Evolutionary conservation across 2,329 filamentous ascomycete genomes (phyloP).

Genomic region (Mycosphaerella arachidis): DNA sequence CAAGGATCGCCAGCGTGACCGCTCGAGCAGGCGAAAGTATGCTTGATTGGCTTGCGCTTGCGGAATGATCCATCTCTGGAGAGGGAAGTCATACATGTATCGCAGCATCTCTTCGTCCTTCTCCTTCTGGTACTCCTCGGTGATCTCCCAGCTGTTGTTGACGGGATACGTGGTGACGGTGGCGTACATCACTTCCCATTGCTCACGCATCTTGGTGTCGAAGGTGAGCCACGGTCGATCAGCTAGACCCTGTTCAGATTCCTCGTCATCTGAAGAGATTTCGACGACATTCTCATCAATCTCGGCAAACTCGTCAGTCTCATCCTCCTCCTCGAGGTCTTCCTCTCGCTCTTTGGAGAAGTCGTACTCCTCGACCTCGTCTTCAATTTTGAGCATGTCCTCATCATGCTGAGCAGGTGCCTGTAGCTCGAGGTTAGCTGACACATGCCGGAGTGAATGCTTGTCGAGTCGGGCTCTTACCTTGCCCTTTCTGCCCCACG

Average conservation of each 20-base stretch:
- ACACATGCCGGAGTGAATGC: neutral
- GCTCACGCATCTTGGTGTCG: slow-evolving; percentile 9
- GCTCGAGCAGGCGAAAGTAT: slow-evolving; percentile 24
- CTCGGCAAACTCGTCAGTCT: slow-evolving; percentile 10
- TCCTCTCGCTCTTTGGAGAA: slow-evolving; percentile 7
- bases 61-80: slow-evolving; percentile 28
- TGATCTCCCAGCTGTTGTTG: slow-evolving; percentile 23
- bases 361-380: slow-evolving; percentile 19
- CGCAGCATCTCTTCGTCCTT: slow-evolving; percentile 28
- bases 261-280: slow-evolving; percentile 21
- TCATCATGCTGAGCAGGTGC: slow-evolving; percentile 23
- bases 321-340: slow-evolving; percentile 17
- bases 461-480: slow-evolving; percentile 1
- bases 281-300: slow-evolving; percentile 19
- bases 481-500: slow-evolving; percentile 14
- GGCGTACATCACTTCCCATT: slow-evolving; percentile 27
- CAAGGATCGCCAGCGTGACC: slow-evolving; percentile 22
- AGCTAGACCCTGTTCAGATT: slow-evolving; percentile 6
- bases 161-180: slow-evolving; percentile 17
- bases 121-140: slow-evolving; percentile 27
- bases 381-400: slow-evolving; percentile 11
- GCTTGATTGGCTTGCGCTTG: slow-evolving; percentile 20
- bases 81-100: slow-evolving; percentile 28
- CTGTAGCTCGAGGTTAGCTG: neutral
- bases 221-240: slow-evolving; percentile 26